Evolutionary conservation across 2,329 filamentous ascomycete species (phyloP).

Genomic region (Helotiales sp.): DNA sequence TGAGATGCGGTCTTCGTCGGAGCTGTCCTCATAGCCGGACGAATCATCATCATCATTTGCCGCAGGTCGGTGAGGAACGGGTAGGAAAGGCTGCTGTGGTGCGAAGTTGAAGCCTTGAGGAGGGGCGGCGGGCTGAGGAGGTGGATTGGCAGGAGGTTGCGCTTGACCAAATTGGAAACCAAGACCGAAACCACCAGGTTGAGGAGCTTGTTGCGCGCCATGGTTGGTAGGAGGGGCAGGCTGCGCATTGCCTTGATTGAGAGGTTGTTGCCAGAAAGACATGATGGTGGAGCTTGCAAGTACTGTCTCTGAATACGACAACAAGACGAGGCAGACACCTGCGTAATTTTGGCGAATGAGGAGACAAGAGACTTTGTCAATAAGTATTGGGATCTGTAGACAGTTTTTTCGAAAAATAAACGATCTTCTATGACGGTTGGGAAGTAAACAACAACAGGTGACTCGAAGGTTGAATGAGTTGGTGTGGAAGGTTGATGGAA

Average conservation of each 20-base stretch:
- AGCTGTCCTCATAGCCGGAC: slow-evolving; percentile 13
- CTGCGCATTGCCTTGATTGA: neutral
- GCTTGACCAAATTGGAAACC: no score
- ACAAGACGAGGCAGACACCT: no score
- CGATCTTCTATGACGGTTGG: no score
- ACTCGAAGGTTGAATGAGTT: neutral
- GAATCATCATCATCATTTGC: neutral
- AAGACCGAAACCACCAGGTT: no score
- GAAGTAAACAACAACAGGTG: neutral
- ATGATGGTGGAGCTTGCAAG: neutral
- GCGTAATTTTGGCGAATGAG: neutral
- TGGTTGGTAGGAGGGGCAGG: neutral
- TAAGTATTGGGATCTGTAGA: neutral
- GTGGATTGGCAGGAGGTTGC: neutral
- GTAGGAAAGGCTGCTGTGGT: slow-evolving; percentile 2
- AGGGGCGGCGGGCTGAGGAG: neutral
- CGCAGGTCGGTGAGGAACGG: neutral
- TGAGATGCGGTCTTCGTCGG: slow-evolving; percentile 21
- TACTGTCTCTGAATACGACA: no score
- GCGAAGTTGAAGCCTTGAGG: neutral
- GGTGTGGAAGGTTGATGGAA: neutral
- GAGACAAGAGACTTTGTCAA: neutral
- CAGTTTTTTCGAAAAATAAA: neutral
- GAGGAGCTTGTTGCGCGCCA: no score
- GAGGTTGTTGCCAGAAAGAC: neutral